Evolutionary conservation across 2,329 filamentous ascomycete species (phyloP).

Genomic region (Trichocomaceae sp.): DNA sequence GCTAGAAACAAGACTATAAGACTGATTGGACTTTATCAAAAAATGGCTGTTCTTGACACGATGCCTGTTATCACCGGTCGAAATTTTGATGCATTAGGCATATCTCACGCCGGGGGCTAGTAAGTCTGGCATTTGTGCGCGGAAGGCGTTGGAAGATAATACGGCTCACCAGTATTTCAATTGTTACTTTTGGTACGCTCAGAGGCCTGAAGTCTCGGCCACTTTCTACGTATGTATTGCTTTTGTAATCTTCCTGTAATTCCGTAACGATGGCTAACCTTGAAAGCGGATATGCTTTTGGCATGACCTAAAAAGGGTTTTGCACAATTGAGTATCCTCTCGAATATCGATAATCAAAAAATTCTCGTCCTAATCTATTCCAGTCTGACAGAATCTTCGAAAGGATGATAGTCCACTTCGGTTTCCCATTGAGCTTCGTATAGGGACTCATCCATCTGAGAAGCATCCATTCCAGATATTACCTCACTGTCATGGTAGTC

Average conservation of each 20-base stretch:
- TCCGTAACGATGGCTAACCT: background rate
- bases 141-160: constrained; percentile 5
- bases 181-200: constrained; percentile 11
- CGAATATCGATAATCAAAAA: background rate
- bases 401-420: constrained; percentile 24
- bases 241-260: background rate
- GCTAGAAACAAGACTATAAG: constrained; percentile 8
- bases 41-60: constrained; percentile 8
- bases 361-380: background rate
- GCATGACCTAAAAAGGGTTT: background rate
- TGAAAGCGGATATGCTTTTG: background rate
- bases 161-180: constrained; percentile 8
- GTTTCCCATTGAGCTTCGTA: constrained; percentile 31
- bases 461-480: constrained; percentile 44
- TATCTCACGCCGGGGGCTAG: constrained; percentile 5
- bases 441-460: constrained; percentile 46
- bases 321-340: background rate
- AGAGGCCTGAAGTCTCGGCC: background rate
- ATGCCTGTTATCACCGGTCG: constrained; percentile 6
- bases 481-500: constrained; percentile 28
- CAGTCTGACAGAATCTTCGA: constrained; percentile 3
- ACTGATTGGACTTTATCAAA: constrained; percentile 9
- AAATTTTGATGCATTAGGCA: constrained; percentile 3
- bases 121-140: constrained; percentile 7
- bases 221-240: background rate